phyloP scores from a whole-genome alignment of 2,329 filamentous ascomycete genomes.

The Graphiopsis chlorocephala region DNA sequence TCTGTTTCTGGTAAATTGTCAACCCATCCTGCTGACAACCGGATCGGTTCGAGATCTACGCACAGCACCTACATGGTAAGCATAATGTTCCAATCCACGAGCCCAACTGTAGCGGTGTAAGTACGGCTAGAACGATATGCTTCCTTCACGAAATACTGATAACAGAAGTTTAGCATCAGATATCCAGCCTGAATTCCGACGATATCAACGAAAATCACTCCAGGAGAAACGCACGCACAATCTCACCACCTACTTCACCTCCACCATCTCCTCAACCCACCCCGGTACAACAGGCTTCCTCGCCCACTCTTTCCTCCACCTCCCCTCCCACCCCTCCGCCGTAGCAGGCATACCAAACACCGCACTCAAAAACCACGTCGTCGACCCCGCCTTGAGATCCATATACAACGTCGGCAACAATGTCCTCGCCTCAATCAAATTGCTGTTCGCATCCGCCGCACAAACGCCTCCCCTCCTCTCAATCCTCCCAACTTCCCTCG shows the following conservation, averaged over 20 bases:
- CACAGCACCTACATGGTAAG: background rate
- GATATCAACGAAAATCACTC: background rate
- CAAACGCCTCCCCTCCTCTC: slow-evolving; percentile 62
- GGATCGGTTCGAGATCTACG: background rate
- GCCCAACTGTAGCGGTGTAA: too few relatives aligned
- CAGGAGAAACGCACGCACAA: background rate
- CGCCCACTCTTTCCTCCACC: slow-evolving; percentile 53
- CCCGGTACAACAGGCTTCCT: slow-evolving; percentile 26
- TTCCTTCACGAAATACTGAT: background rate
- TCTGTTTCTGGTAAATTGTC: background rate
- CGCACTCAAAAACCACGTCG: slow-evolving; percentile 66
- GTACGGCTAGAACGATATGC: background rate
- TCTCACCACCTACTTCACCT: background rate
- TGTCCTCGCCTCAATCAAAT: slow-evolving; percentile 69
- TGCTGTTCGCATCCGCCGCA: slow-evolving; percentile 76
- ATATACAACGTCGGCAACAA: slow-evolving; percentile 68
- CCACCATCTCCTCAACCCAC: slow-evolving; percentile 27
- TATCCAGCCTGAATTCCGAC: background rate
- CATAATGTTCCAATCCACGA: background rate
- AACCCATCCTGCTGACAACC: background rate
- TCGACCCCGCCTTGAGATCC: slow-evolving; percentile 57
- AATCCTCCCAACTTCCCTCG: background rate
- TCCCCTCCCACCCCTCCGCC: slow-evolving; percentile 50
- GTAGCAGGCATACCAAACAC: slow-evolving; percentile 67
- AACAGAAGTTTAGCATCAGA: background rate